Base-by-base conservation (phyloP, 1,284 basidiomycete species). In the Cystobasidium pallidum region DNA sequence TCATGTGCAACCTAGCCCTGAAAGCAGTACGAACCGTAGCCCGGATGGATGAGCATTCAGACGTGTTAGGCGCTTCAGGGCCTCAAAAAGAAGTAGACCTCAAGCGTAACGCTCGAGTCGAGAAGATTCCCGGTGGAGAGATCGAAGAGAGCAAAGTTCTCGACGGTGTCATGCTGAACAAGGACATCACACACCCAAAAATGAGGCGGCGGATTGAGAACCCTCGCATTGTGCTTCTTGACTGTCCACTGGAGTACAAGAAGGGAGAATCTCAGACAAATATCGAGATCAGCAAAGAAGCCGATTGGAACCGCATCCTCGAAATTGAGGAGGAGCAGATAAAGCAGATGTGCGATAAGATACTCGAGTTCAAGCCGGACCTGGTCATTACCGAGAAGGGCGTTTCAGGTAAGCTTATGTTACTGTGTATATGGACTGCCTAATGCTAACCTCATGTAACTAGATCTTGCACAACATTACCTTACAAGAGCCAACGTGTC, bases 181-280 rank as follows among this genome's bases (percentile, higher is more conserved):
- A 99, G 85, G 95, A 99, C 81, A 91, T 99, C 77, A 97, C 94
- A 0, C 96, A 99, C 82, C 94, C 95, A 30, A 91, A 92, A 80
- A 99, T 98, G 95, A 85, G 94, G 73, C 83, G 95, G 74, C 84
- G 92, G 77, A 99, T 98, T 81, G 87, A 86, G 76, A 92, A 93
- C 78, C 96, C 95, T 4, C 84, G 94, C 26, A 91, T 98, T 74
- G 84, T 98, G 36, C 83, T 99, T 58, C 85, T 99, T 70, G 95
- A 99, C 82, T 99, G 94, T 82, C 93, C 95, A 19, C 83, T 98
- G 70, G 96, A 99, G 84, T 98, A 99, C 85, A 99, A 98, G 84
- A 99, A 98, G 86, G 95, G 95, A 54, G 96, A 99, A 84, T 89
- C 87, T 75, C 95, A 99, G 83, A 99, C 96, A 75, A 97, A 98